Evolutionary conservation across 148 eudicot genomes (phyloP).

Genomic region (Chenopodium album): DNA sequence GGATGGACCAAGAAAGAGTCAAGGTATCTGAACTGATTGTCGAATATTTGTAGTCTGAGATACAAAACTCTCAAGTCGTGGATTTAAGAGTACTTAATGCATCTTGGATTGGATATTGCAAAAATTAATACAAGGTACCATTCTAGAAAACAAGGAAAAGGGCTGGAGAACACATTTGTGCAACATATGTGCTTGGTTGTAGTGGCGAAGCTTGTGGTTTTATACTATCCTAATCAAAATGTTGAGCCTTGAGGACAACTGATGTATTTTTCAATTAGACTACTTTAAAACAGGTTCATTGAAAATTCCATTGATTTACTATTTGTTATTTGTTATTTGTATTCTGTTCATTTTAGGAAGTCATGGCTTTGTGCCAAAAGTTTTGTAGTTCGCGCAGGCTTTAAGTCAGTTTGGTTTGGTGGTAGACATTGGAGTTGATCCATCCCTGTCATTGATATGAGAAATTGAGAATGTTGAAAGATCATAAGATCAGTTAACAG

Average conservation of each 20-base stretch:
- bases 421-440: not conserved
- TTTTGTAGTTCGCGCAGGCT: not conserved
- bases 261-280: not conserved
- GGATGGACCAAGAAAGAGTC: conserved; percentile 19
- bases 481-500: not conserved
- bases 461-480: not conserved
- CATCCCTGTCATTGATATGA: not conserved
- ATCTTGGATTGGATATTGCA: not conserved
- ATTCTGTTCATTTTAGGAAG: not conserved
- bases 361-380: not conserved
- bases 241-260: not conserved
- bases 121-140: not conserved
- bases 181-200: not conserved
- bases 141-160: not conserved
- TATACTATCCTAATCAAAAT: not conserved
- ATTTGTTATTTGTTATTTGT: not conserved
- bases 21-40: not conserved
- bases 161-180: not conserved
- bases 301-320: not conserved
- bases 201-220: no score
- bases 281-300: not conserved
- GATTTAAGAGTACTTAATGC: not conserved
- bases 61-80: not conserved
- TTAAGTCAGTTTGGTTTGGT: not conserved
- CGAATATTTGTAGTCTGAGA: not conserved